Evolutionary conservation across 1,139 yeast species (phyloP).

Genomic region (Candida pseudoviswanathii): DNA sequence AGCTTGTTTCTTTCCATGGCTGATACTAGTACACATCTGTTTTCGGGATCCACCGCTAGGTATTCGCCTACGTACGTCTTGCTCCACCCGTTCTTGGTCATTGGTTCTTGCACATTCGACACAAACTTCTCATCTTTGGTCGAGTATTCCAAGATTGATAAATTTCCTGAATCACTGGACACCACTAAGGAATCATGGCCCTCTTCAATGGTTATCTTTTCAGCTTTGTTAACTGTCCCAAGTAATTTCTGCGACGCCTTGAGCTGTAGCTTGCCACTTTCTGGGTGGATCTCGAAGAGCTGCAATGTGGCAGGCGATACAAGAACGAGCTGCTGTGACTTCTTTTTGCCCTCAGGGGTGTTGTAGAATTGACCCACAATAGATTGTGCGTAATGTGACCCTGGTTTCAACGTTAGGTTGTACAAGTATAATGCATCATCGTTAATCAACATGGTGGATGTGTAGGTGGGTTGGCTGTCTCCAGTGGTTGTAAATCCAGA

Average conservation of each 20-base stretch:
- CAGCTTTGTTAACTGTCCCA: slow-evolving; percentile 59
- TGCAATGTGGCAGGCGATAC: slow-evolving; percentile 56
- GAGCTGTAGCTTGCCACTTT: slow-evolving; percentile 55
- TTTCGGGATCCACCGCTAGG: slow-evolving; percentile 71
- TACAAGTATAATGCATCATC: slow-evolving; percentile 58
- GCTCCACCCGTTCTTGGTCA: slow-evolving; percentile 73
- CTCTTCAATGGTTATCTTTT: slow-evolving; percentile 53
- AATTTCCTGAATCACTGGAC: slow-evolving; percentile 80
- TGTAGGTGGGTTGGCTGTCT: too few relatives aligned
- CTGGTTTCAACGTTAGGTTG: slow-evolving; percentile 63
- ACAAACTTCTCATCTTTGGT: slow-evolving; percentile 41
- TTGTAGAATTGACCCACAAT: slow-evolving; percentile 66
- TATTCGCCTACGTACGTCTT: slow-evolving; percentile 78
- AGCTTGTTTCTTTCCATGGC: slow-evolving; percentile 76
- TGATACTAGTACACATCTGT: slow-evolving; percentile 68
- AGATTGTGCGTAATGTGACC: slow-evolving; percentile 55
- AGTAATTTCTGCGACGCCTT: slow-evolving; percentile 52
- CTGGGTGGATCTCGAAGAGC: slow-evolving; percentile 53
- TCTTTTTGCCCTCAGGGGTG: slow-evolving; percentile 22
- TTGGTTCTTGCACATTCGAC: slow-evolving; percentile 63
- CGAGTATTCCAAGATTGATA: slow-evolving; percentile 59
- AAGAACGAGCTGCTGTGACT: slow-evolving; percentile 65
- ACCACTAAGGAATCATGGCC: slow-evolving; percentile 60
- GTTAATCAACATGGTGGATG: slow-evolving; percentile 12
- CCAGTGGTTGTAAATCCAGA: too few relatives aligned